Percentiles rank a stretch among this genome's conserved stretches.
Evolutionary conservation across 176 grass and related monocot genomes (phyloP).

Genomic region (Bothriochloa decipiens): DNA sequence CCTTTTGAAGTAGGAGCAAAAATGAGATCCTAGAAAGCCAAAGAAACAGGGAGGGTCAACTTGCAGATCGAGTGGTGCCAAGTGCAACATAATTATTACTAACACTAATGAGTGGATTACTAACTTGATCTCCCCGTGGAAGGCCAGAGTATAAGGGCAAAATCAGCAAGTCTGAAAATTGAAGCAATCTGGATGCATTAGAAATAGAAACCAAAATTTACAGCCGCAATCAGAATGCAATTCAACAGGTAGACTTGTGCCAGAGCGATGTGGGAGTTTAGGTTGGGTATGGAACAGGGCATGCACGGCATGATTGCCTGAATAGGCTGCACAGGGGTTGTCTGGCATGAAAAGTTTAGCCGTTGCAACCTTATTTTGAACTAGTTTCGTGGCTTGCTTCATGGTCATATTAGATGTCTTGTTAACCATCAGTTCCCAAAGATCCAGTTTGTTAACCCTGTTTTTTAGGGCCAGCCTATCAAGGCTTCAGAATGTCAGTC

Average conservation of each 20-base stretch:
- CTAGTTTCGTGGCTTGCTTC: background rate
- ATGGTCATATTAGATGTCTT: slow-evolving; percentile 10
- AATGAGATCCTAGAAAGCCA: slow-evolving; percentile 79
- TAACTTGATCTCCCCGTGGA: slow-evolving; percentile 85
- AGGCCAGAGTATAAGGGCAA: slow-evolving; percentile 94
- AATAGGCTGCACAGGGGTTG: background rate
- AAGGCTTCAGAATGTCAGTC: background rate
- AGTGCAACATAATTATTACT: background rate
- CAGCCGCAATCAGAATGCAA: background rate
- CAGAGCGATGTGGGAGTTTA: background rate
- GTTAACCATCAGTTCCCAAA: background rate
- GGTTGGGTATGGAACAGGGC: background rate
- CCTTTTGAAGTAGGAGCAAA: slow-evolving; percentile 80
- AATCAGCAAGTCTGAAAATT: slow-evolving; percentile 76
- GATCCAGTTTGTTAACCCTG: background rate
- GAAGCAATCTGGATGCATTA: slow-evolving; percentile 42
- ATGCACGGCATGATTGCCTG: background rate
- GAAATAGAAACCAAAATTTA: slow-evolving; percentile 30
- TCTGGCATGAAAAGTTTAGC: background rate
- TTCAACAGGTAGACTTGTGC: background rate
- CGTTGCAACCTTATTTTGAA: background rate
- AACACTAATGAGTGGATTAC: slow-evolving; percentile 16
- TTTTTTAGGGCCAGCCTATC: background rate
- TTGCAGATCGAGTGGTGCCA: slow-evolving; percentile 6
- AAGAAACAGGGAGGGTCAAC: slow-evolving; percentile 31